Evolutionary conservation across 2,329 filamentous ascomycete genomes (phyloP), one percentile per base, ranked within the genome.

Genomic region (Sarocladium kiliense): DNA sequence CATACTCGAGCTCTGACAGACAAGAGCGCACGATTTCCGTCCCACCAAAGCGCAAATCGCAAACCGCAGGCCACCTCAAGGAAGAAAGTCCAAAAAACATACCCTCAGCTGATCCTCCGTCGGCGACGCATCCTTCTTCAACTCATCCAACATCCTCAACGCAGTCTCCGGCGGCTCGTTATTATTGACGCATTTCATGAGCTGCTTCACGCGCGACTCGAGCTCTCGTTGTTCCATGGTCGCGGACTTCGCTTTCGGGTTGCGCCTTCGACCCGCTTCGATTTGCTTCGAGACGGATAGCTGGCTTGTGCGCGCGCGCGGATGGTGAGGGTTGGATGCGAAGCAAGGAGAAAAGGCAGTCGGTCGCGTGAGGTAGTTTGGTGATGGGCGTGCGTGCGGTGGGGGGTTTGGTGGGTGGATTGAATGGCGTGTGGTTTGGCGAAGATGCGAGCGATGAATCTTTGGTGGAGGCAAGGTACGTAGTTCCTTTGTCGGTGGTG

Each of bases 21-120:
- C 42, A 11, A 27, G 25, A 11, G 45, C 6, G 7, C 19, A 14
- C 18, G n/a, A 6, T 5, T 23, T 3, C 18, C 19, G 18, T 7
- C 19, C 39, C n/a, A 9, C 5, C 14, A 6, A 30, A 9, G 23
- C 10, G 12, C 11, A 36, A 21, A 12, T 36, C n/a, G 19, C 27
- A 51, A 51, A 21, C 21, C n/a, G 11, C 18, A 10, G 16, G n/a
- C 26, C 16, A 34, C 19, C 53, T 47, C 39, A 57, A 58, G 57
- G 19, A 27, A 26, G 36, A 49, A 56, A 37, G 47, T 16, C 27
- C 19, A 26, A 53, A 21, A 18, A 51, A 77, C 82, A 63, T 76
- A 87, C 88, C 66, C 93, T 86, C 61, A 99, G 78, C 63, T 96
- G 82, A 63, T 97, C 91, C 73, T 99, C 94, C 2, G 89, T 94